Conservation (phyloP, 495 filamentous ascomycete species). For the Recurvomyces mirabilis region DNA sequence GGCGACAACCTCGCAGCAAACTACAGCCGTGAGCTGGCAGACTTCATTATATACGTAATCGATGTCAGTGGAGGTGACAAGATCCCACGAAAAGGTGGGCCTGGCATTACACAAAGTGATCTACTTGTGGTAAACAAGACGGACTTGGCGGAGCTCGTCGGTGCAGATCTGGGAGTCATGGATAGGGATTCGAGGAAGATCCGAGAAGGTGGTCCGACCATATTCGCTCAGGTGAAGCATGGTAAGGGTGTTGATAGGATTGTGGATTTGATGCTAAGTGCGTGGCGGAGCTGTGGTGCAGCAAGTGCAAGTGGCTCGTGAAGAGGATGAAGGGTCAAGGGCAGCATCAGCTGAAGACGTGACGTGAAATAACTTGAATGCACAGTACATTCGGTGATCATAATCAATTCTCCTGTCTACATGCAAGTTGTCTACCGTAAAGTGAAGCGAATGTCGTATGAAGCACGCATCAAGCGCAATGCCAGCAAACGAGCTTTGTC, state of each 20-base stretch:
- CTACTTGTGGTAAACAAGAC: constrained; percentile 92
- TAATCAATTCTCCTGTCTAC: too few species aligned
- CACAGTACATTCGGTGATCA: too few species aligned
- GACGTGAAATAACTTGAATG: too few species aligned
- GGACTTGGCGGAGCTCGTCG: constrained; percentile 81
- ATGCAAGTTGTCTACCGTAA: too few species aligned
- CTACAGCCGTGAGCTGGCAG: constrained; percentile 84
- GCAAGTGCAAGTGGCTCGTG: too few species aligned
- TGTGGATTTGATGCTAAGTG: constrained; percentile 75
- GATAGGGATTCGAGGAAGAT: constrained; percentile 90
- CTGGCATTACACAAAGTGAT: constrained; percentile 92
- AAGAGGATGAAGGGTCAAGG: not conserved
- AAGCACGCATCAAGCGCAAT: too few species aligned
- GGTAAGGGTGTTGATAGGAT: constrained; percentile 74
- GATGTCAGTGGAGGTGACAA: constrained; percentile 97
- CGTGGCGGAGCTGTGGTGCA: constrained; percentile 63
- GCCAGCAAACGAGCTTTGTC: too few species aligned
- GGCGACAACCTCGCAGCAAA: constrained; percentile 96
- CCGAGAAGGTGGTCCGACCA: constrained; percentile 84
- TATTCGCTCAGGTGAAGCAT: constrained; percentile 95
- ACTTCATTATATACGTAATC: constrained; percentile 97
- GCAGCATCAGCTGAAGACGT: too few species aligned
- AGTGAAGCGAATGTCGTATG: too few species aligned
- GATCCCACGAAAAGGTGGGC: constrained; percentile 89
- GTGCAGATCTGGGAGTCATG: constrained; percentile 88